phyloP scores from a whole-genome alignment of 2,329 filamentous ascomycete genomes.

The Arthrobotrys sinensis region DNA sequence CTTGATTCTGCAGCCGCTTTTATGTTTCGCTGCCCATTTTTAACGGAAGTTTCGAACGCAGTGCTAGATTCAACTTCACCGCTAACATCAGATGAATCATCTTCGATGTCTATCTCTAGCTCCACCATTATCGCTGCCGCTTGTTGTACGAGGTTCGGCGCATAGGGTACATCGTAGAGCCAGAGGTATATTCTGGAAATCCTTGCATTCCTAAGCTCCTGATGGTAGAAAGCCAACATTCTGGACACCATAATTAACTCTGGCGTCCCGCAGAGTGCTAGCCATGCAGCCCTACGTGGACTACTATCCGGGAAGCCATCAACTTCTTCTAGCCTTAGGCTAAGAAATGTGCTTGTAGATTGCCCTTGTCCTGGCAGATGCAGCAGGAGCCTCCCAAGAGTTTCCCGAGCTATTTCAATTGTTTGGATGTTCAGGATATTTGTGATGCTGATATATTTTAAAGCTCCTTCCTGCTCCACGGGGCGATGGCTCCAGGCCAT shows the following conservation, averaged over 20 bases:
- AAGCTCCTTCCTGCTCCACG: no score
- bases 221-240: neutral
- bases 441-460: slow-evolving; percentile 3
- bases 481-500: no score
- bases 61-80: no score
- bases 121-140: no score
- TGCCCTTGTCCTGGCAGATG: neutral
- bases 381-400: neutral
- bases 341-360: no score
- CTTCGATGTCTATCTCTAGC: no score
- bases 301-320: neutral
- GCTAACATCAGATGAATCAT: no score
- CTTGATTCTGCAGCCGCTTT: neutral
- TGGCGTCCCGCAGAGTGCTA: neutral
- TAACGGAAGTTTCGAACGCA: no score
- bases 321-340: neutral
- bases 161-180: neutral
- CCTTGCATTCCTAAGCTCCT: neutral
- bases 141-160: no score
- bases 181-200: neutral
- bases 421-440: neutral
- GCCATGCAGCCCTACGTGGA: neutral
- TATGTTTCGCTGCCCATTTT: no score
- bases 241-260: neutral
- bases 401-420: neutral